Base-by-base conservation (phyloP, 2,329 filamentous ascomycete species). In the Penicillium brevicompactum region DNA sequence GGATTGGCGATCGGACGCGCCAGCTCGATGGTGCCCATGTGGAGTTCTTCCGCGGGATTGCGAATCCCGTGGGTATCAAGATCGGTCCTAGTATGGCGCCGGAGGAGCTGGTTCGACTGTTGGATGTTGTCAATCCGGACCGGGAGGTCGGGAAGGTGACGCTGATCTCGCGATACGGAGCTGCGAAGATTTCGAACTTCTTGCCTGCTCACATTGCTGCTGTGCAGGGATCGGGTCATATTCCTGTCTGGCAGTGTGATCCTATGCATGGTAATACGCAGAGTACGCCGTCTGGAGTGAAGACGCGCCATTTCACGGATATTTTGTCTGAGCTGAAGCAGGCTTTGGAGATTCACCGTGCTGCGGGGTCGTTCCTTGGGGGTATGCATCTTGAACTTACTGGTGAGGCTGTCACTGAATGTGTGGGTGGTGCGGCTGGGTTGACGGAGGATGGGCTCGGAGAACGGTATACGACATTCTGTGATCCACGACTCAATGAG, bases 171-270 rank as follows among this genome's bases (percentile, higher is more conserved):
- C 89, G 94, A 38, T 97, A 97, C 76, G 94, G 94, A 57, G 90
- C 90, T 14, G 78, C 79, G 41, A 90, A 89, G 64, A 91, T 99
- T 41, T 80, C 85, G 47, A 76, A 83, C 5, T 84, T 96, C 59
- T 84, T 99, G 0, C 91, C 92, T 0, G 81, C 79, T 8, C 94
- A 97, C 75, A 97, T 99, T 71, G 86, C 89, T 63, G 91, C 91
- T 37, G 93, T 99, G 24, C 89, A 94, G 73, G 82, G 82, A 65
- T 92, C 89, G 54, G 91, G 82, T 0, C 86, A 88, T 69, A 67
- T 82, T 21, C 91, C 96, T 4, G 91, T 97, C 65, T 97, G 93
- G 93, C 94, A 97, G 78, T 97, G 93, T 77, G 94, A 99, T 76
- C 94, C 94, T 21, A 99, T 99, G 94, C 94, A 99, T 76, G 94